These are phyloP conservation scores for Ascochyta pisi DNA, from an alignment of 2,329 filamentous ascomycete genomes.

Conservation along the genomic window DNA sequence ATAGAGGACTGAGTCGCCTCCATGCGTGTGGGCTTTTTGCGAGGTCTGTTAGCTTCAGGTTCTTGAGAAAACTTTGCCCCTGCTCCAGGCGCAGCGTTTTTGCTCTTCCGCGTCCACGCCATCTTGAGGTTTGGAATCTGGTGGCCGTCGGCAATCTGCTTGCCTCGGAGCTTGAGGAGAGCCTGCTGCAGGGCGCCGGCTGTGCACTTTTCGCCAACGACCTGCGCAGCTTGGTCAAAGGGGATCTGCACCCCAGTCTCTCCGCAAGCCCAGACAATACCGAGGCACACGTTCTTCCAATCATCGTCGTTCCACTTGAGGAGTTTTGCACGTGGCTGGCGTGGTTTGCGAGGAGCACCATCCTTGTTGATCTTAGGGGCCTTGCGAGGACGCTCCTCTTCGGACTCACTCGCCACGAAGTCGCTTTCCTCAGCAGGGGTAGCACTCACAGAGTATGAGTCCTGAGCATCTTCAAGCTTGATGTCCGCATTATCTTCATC, in stretches of 20 bases:
- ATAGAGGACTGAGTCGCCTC: constrained; percentile 18
- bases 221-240: constrained; percentile 38
- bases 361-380: constrained; percentile 37
- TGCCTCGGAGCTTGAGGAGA: constrained; percentile 38
- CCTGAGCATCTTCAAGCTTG: background rate
- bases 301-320: constrained; percentile 42
- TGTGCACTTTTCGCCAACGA: constrained; percentile 33
- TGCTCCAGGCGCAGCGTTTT: constrained; percentile 14
- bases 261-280: constrained; percentile 42
- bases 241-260: constrained; percentile 38
- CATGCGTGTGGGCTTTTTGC: constrained; percentile 16
- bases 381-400: constrained; percentile 22
- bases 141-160: constrained; percentile 30
- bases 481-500: background rate
- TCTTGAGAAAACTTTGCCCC: constrained; percentile 13
- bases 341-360: constrained; percentile 37
- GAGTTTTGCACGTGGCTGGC: constrained; percentile 37
- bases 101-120: constrained; percentile 33
- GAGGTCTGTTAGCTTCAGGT: constrained; percentile 3
- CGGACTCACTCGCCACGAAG: constrained; percentile 22
- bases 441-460: constrained; percentile 20
- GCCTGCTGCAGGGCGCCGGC: constrained; percentile 44
- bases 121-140: constrained; percentile 32
- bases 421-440: constrained; percentile 19
- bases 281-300: constrained; percentile 37